A percentile compares a stretch with the other conserved stretches of the same genome.
Conservation (phyloP, 768 basidiomycete species). For the Russula earlei region DNA sequence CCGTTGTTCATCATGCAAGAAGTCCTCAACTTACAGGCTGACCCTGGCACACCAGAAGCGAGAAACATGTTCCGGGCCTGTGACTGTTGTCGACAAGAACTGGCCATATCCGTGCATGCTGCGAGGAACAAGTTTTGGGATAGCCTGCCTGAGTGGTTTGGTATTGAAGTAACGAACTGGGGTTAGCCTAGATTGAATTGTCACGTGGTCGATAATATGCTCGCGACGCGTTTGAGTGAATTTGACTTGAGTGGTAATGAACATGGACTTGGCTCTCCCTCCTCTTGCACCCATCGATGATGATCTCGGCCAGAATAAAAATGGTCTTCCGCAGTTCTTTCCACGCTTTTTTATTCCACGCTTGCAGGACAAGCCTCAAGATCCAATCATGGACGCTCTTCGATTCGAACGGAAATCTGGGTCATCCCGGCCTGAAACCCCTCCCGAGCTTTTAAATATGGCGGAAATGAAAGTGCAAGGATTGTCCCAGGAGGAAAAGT, state of each 20-base stretch:
- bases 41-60: constrained; percentile 2
- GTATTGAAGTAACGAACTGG: constrained; percentile 15
- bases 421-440: background rate
- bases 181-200: background rate
- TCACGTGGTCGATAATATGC: background rate
- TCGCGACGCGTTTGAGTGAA: background rate
- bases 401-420: constrained; percentile 22
- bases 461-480: constrained; percentile 1
- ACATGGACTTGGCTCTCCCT: background rate
- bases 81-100: constrained; percentile 15
- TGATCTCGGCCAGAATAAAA: background rate
- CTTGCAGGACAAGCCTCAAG: constrained; percentile 65
- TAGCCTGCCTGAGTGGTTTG: constrained; percentile 19
- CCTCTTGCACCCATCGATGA: background rate
- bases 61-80: constrained; percentile 14
- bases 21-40: constrained; percentile 13
- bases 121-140: constrained; percentile 17
- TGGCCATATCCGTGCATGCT: constrained; percentile 10
- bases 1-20: constrained; percentile 20
- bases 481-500: background rate
- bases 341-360: constrained; percentile 49
- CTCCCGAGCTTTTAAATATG: constrained; percentile 7
- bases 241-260: background rate
- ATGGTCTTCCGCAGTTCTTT: constrained; percentile 13
- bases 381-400: constrained; percentile 62